phyloP scores from a whole-genome alignment of 179 eudicot genomes.

The Vitellaria paradoxa region DNA sequence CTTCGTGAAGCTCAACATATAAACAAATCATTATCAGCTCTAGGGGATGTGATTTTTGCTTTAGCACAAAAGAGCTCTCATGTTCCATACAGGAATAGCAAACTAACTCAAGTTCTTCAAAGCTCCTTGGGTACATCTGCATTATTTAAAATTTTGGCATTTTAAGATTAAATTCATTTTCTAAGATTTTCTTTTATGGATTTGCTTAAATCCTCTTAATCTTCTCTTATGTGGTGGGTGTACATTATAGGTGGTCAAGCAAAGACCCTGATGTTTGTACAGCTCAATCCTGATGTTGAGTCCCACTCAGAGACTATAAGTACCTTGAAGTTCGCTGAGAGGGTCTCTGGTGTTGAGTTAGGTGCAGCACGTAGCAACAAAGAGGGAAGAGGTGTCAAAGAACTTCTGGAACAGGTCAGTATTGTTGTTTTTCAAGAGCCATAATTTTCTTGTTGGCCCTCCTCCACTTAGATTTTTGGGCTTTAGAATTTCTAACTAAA shows the following conservation, averaged over 20 bases:
- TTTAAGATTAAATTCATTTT: not conserved
- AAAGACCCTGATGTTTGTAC: constrained; percentile 96
- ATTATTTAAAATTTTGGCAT: not conserved
- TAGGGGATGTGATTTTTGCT: constrained; percentile 93
- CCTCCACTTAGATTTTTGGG: not conserved
- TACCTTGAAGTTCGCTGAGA: constrained; percentile 94
- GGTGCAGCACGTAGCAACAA: constrained; percentile 93
- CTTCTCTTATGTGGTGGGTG: constrained; percentile 3
- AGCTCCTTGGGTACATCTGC: constrained; percentile 63
- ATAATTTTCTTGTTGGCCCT: not conserved
- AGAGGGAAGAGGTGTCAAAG: constrained; percentile 93
- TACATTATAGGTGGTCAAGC: constrained; percentile 83
- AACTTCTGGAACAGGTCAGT: constrained; percentile 92
- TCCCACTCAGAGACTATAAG: constrained; percentile 88
- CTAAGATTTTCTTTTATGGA: not conserved
- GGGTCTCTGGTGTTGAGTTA: constrained; percentile 98
- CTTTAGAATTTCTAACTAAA: too few species aligned
- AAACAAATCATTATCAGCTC: constrained; percentile 89
- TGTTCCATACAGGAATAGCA: constrained; percentile 95
- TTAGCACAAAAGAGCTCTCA: constrained; percentile 82
- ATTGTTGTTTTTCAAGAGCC: constrained; percentile 12
- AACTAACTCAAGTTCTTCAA: constrained; percentile 96
- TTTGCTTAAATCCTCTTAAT: not conserved
- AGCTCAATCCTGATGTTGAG: constrained; percentile 94
- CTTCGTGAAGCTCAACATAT: constrained; percentile 93